Conservation (phyloP, 257 asterid species). For the Przewalskia tangutica region DNA sequence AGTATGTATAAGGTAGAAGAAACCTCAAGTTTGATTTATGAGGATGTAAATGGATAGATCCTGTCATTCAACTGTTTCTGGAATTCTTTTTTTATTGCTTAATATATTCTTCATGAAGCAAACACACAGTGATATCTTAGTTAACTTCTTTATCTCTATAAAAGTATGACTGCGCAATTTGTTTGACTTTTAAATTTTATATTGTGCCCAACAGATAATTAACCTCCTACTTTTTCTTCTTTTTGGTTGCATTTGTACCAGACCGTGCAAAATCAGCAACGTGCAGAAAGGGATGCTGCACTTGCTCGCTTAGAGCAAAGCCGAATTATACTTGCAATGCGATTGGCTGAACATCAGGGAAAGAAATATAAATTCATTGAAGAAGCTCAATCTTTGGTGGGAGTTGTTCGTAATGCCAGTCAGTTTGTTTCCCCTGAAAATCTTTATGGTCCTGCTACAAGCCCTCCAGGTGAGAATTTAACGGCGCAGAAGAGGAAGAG, state of each 20-base stretch:
- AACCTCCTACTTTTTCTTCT: neutral
- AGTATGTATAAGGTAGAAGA: neutral
- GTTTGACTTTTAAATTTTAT: neutral
- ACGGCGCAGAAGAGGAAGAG: constrained; percentile 23
- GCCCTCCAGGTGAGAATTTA: constrained; percentile 25
- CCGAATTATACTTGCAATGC: constrained; percentile 78
- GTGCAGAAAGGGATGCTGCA: constrained; percentile 87
- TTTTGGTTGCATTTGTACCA: constrained; percentile 15
- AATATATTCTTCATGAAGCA: neutral
- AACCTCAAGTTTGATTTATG: neutral
- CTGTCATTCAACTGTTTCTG: neutral
- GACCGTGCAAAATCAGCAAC: constrained; percentile 79
- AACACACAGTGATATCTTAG: neutral
- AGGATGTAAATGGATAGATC: neutral
- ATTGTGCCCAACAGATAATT: neutral
- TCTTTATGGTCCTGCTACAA: constrained; percentile 31
- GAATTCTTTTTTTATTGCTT: neutral
- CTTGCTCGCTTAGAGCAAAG: constrained; percentile 87
- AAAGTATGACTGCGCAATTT: neutral
- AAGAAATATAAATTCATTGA: constrained; percentile 83
- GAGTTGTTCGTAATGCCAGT: constrained; percentile 60
- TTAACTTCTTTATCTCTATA: neutral
- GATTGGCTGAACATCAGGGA: constrained; percentile 96
- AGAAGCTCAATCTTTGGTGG: constrained; percentile 85
- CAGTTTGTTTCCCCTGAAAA: constrained; percentile 50